Evolutionary conservation across 2,329 filamentous ascomycete species (phyloP).

Genomic region (Shiraia sp.): DNA sequence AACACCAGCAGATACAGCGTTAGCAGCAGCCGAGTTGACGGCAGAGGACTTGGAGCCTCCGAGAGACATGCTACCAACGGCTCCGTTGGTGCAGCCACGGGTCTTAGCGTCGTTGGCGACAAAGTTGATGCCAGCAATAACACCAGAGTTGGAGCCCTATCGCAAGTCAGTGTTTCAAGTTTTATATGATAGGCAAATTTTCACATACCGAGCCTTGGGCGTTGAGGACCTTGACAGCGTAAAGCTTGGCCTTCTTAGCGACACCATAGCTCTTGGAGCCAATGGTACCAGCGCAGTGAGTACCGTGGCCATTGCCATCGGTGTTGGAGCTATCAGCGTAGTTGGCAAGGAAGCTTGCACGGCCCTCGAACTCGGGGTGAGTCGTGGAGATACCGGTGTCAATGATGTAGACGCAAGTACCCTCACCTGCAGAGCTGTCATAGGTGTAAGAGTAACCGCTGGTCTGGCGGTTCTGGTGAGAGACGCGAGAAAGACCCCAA

Average conservation of each 20-base stretch:
- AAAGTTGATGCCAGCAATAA: constrained; percentile 46
- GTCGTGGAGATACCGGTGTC: constrained; percentile 65
- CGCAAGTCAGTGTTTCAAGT: constrained; percentile 10
- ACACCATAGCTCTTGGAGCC: constrained; percentile 45
- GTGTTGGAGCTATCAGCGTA: constrained; percentile 40
- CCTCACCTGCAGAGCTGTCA: constrained; percentile 43
- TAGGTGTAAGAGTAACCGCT: constrained; percentile 44
- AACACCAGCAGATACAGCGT: constrained; percentile 41
- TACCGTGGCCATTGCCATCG: constrained; percentile 47
- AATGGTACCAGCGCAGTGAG: constrained; percentile 44
- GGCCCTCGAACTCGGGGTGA: constrained; percentile 53
- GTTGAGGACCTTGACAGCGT: constrained; percentile 47
- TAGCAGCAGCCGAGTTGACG: constrained; percentile 45
- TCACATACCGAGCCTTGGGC: constrained; percentile 37
- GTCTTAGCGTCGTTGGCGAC: constrained; percentile 40
- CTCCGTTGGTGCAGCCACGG: constrained; percentile 40
- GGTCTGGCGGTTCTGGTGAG: constrained; percentile 27
- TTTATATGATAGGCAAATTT: constrained; percentile 2
- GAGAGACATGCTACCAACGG: constrained; percentile 47
- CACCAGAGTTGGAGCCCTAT: constrained; percentile 47
- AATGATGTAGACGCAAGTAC: constrained; percentile 62
- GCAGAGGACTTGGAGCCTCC: constrained; percentile 43
- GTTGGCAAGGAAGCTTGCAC: constrained; percentile 45
- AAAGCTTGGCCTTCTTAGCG: constrained; percentile 45
- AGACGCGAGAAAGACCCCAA: constrained; percentile 50